Evolutionary conservation across 495 filamentous ascomycete species (phyloP), one percentile per base, ranked within the genome.

Genomic region (Penicillium samsonianum): DNA sequence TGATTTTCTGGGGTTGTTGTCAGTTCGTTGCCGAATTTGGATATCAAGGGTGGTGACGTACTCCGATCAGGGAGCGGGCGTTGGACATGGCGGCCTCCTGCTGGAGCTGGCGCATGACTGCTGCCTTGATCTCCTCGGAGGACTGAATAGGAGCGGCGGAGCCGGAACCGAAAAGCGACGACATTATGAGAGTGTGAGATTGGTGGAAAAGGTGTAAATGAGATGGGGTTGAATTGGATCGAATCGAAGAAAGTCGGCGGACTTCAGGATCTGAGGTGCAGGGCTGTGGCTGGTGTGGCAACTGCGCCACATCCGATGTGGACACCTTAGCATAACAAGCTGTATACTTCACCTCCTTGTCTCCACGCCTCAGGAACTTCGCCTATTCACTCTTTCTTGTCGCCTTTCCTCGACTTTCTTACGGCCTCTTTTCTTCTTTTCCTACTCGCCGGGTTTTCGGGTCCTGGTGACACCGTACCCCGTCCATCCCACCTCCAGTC

Each of bases 61-160:
- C 91, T 67, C 87, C 81, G 71, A 96, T 87, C 59, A 96, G 76
- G 53, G 79, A 74, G 61, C 83, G 81, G 53, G 89, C 89, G 65
- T 96, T 96, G 63, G 73, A 76, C 65, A 91, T 79, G 64, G 87
- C 89, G 57, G 85, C 77, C 74, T 92, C 87, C 68, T 86, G 79
- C 61, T 86, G 84, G 54, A 95, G 74, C 73, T 93, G 85, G 67
- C 83, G 78, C 72, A 94, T 85, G 58, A 96, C 71, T 54, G 83
- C 72, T 62, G 80, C 71, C 77, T 96, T 94, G 63, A 82, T 71
- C 63, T 87, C 84, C 60, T 73, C 70, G 59, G 78, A 74, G 68
- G 84, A 78, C 57, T 70, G 64, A 38, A 71, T 65, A 28, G 65
- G 30, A 53, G 55, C 48, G 61, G 73, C 58, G 41, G 67, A 59